These are phyloP conservation scores for Suhomyces taliae DNA, from an alignment of 1,139 yeast species.

Conservation along the genomic window DNA sequence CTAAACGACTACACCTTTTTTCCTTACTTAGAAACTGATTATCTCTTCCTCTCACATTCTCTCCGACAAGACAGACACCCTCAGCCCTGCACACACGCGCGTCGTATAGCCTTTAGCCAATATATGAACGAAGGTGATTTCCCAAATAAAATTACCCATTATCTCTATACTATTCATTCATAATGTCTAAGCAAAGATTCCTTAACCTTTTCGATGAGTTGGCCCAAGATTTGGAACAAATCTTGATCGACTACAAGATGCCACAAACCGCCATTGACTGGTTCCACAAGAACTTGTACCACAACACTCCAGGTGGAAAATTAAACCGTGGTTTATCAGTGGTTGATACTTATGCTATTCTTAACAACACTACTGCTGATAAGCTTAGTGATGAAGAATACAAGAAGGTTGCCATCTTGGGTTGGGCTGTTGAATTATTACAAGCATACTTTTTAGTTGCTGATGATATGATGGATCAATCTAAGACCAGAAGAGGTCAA, in stretches of 20 bases:
- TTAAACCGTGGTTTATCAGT: slow-evolving; percentile 95
- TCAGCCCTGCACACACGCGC: too few species aligned
- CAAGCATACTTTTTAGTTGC: slow-evolving; percentile 98
- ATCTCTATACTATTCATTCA: background rate
- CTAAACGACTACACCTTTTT: too few species aligned
- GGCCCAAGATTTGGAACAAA: slow-evolving; percentile 67
- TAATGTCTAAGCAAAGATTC: slow-evolving; percentile 48
- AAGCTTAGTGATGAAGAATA: slow-evolving; percentile 70
- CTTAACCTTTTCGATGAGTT: slow-evolving; percentile 72
- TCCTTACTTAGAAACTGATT: too few species aligned
- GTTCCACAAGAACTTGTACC: slow-evolving; percentile 72
- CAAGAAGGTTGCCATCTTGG: slow-evolving; percentile 82
- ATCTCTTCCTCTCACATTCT: too few species aligned
- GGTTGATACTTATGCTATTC: slow-evolving; percentile 83
- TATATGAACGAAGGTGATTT: too few species aligned
- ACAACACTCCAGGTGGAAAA: slow-evolving; percentile 97
- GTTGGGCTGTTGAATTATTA: slow-evolving; percentile 93
- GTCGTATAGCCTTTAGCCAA: too few species aligned
- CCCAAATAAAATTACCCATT: background rate
- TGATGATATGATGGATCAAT: slow-evolving; percentile 98
- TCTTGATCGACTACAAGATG: slow-evolving; percentile 71
- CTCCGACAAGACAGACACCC: too few species aligned
- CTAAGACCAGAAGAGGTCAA: slow-evolving; percentile 97
- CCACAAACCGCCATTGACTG: slow-evolving; percentile 85
- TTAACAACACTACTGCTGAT: slow-evolving; percentile 59